Percentiles rank a stretch among this genome's conserved stretches.
phyloP scores from a whole-genome alignment of 441 rosid genomes.

The Omphalea diandra region DNA sequence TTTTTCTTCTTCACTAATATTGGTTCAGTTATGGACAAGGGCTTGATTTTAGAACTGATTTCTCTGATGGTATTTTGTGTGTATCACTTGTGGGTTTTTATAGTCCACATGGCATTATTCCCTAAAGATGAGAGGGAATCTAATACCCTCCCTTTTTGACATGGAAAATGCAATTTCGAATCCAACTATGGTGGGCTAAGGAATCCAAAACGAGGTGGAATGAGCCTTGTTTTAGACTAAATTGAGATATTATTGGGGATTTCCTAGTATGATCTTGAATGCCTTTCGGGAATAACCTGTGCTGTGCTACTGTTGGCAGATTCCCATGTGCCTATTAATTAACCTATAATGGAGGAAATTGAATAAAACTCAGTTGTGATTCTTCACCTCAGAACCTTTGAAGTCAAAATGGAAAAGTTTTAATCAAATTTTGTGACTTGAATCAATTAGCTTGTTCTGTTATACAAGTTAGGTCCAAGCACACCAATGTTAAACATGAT shows the following conservation, averaged over 20 bases:
- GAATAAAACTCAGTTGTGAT: not conserved
- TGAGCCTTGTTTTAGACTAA: not conserved
- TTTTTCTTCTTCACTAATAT: no score
- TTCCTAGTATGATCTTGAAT: not conserved
- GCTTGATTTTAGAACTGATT: not conserved
- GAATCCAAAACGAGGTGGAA: constrained; percentile 12
- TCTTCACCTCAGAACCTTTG: not conserved
- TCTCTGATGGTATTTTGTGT: not conserved
- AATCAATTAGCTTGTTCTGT: not conserved
- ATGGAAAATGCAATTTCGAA: not conserved
- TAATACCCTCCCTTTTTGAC: constrained; percentile 26
- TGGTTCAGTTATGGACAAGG: not conserved
- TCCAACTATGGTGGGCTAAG: constrained; percentile 10
- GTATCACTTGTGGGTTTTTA: constrained; percentile 15
- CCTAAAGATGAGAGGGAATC: constrained; percentile 36
- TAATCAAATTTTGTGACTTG: not conserved
- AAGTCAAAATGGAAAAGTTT: not conserved
- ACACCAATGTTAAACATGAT: not conserved
- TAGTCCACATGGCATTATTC: constrained; percentile 19
- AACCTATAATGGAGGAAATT: not conserved
- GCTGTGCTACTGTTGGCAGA: not conserved
- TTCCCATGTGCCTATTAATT: not conserved
- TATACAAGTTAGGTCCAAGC: not conserved
- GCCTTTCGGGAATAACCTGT: not conserved
- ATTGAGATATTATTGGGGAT: constrained; percentile 11